Base-by-base conservation (phyloP, 2,329 filamentous ascomycete species). In the Aspergillus niger region DNA sequence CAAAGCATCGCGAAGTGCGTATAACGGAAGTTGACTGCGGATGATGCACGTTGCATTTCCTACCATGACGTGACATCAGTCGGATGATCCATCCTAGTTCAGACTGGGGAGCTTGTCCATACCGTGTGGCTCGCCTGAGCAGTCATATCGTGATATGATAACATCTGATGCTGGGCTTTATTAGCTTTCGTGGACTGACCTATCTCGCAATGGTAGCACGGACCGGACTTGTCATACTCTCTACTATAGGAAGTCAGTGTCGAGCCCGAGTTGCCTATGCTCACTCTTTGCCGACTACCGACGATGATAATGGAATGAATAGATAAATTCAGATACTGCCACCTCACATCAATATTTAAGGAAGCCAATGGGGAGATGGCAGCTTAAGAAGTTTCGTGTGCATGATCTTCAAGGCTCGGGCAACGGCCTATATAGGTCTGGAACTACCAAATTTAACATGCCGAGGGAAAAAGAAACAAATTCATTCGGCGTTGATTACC, bases 1-100 rank as follows among this genome's bases (percentile, higher is more conserved):
- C 74, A 77, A 39, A 77, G 68, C 58, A 77, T 64, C n/a, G 74
- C 74, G 51, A 72, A 77, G 55, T 77, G 75, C 5, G 70, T 67
- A 36, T 74, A 74, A 24, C 72, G 69, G 10, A 72, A 64, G 20
- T 68, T 64, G 10, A 67, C 56, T 41, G 61, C 61, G 20, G 58
- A 55, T 15, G 65, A 48, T 56, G 67, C 64, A 38, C 66, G 61
- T 55, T 63, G 57, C 30, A 63, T 59, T 2, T 69, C 49, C 68
- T 72, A 55, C 54, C 24, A 36, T 15, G 13, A 20, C 30, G 48
- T 65, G 43, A 54, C 15, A 62, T 63, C 50, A 63, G 57, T 59
- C 50, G 48, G 41, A 48, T 61, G 49, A 49, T 38, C 38, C 15
- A 48, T 57, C 60, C 20, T 47, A 48, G 39, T 43, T 28, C 51